Conservation (phyloP, 73 alveolate species). For the Durusdinium trenchii region DNA sequence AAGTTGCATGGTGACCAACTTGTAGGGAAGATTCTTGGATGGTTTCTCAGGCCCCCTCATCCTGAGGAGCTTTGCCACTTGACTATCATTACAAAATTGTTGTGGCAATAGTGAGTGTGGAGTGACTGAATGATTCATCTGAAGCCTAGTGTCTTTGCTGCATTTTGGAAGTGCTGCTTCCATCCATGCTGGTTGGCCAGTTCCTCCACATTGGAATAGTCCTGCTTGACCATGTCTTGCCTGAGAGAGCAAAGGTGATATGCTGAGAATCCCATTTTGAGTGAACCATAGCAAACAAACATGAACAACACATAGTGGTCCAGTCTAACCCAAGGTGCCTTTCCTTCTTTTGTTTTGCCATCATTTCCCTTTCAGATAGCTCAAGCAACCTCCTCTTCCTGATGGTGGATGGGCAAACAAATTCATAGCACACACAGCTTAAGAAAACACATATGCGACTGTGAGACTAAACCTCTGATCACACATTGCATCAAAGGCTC, state of each 20-base stretch:
- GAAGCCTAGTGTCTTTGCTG: background rate
- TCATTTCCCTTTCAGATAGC: too few species aligned
- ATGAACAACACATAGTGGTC: too few species aligned
- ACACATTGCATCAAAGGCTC: background rate
- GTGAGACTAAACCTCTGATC: background rate
- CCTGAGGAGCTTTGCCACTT: background rate
- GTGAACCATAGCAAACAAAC: too few species aligned
- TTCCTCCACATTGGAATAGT: background rate
- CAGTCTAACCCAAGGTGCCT: too few species aligned
- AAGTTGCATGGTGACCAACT: background rate
- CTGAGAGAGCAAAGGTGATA: background rate
- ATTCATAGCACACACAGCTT: background rate
- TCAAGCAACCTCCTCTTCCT: too few species aligned
- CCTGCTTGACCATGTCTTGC: background rate
- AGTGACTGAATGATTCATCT: background rate
- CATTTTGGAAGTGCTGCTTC: slow-evolving; percentile 14
- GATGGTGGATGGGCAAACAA: too few species aligned
- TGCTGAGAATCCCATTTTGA: background rate
- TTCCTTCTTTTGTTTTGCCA: too few species aligned
- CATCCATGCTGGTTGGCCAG: background rate
- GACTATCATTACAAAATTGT: background rate
- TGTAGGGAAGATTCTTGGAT: background rate
- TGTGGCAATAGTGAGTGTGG: too few species aligned
- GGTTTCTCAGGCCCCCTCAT: slow-evolving; percentile 28
- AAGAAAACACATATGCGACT: background rate